Conservation (phyloP, 2,329 filamentous ascomycete genomes). For the Alternaria gansuensis region DNA sequence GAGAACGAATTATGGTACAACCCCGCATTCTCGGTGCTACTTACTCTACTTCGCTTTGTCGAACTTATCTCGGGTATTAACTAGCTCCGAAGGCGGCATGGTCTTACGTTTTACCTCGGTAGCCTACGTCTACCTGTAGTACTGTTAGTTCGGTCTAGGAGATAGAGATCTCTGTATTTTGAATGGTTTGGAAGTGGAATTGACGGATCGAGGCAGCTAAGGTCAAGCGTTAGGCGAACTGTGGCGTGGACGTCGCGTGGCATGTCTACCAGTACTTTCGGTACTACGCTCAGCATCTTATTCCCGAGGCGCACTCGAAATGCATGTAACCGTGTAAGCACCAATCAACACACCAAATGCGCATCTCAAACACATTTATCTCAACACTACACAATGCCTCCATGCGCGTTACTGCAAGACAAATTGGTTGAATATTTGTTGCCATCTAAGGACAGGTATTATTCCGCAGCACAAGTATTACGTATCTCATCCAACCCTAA, state of each 20-base stretch:
- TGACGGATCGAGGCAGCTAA: background rate
- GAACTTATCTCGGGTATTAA: background rate
- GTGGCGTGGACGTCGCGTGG: background rate
- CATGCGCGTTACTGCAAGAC: too few relatives aligned
- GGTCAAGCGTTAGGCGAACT: conserved; percentile 1
- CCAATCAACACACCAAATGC: background rate
- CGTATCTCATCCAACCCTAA: background rate
- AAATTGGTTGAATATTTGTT: background rate
- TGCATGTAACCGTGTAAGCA: background rate
- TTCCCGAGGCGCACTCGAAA: conserved; percentile 1
- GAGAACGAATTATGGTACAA: background rate
- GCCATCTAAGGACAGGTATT: background rate
- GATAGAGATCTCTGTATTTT: background rate
- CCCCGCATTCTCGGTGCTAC: conserved; percentile 3
- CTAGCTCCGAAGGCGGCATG: background rate
- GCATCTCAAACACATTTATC: too few relatives aligned
- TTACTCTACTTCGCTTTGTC: background rate
- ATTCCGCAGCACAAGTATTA: background rate
- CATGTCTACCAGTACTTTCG: background rate
- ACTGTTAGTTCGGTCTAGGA: background rate
- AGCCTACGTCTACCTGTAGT: background rate
- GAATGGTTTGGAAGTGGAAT: background rate
- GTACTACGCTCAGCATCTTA: background rate
- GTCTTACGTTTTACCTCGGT: background rate
- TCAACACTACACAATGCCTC: too few relatives aligned